phyloP scores from a whole-genome alignment of 192 early-diverging fungal species.

The Diversispora eburnea region DNA sequence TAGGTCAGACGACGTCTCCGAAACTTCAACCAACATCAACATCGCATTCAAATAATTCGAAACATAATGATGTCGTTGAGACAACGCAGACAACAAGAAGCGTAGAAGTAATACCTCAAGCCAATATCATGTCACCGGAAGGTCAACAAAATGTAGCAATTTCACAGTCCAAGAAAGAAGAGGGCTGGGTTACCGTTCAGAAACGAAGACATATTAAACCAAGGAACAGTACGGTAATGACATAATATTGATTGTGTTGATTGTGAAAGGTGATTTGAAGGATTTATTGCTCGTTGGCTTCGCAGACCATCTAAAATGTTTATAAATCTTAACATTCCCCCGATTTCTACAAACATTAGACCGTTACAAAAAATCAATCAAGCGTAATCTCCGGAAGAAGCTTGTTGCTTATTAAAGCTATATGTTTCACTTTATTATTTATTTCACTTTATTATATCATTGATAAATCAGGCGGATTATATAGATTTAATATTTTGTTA shows the following conservation, averaged over 20 bases:
- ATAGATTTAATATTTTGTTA: neutral
- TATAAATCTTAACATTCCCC: neutral
- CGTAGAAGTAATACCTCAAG: neutral
- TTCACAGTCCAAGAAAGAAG: conserved; percentile 8
- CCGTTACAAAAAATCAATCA: neutral
- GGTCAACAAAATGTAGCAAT: neutral
- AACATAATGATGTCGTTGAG: neutral
- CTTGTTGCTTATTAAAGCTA: neutral
- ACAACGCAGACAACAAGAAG: neutral
- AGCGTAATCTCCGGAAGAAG: neutral
- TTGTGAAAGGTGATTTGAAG: neutral
- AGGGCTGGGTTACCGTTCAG: neutral
- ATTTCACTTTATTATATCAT: neutral
- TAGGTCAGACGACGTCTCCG: neutral
- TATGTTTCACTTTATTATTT: conserved; percentile 8
- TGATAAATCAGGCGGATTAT: neutral
- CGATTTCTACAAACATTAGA: neutral
- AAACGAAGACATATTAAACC: neutral
- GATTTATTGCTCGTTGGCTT: neutral
- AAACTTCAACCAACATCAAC: too few species aligned
- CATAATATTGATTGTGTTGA: conserved; percentile 6
- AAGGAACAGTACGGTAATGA: conserved; percentile 18
- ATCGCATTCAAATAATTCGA: neutral
- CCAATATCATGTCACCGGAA: neutral
- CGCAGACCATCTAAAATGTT: neutral